A percentile compares a stretch with the other conserved stretches of the same genome.
phyloP scores from a whole-genome alignment of 495 filamentous ascomycete species.

The Glutinoglossum americanum region DNA sequence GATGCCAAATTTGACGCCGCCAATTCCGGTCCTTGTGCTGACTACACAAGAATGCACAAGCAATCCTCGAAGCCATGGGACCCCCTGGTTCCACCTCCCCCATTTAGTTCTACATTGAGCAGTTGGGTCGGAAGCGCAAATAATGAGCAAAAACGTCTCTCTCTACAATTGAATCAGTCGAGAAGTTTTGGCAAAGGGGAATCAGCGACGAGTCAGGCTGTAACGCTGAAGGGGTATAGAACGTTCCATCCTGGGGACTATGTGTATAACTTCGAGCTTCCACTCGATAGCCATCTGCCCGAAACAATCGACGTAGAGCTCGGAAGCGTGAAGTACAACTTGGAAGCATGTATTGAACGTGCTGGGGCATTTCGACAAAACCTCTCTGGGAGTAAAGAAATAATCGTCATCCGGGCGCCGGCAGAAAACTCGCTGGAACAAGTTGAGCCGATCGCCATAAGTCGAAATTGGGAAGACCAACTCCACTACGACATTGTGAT shows the following conservation, averaged over 20 bases:
- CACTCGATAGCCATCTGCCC: conserved; percentile 75
- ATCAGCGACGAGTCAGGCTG: conserved; percentile 29
- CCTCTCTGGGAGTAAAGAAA: conserved; percentile 63
- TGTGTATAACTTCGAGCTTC: conserved; percentile 85
- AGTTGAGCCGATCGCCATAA: conserved; percentile 92
- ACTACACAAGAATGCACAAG: conserved; percentile 31
- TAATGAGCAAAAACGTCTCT: conserved; percentile 41
- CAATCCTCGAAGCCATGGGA: conserved; percentile 10
- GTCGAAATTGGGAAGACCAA: conserved; percentile 92
- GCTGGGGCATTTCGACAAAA: conserved; percentile 86
- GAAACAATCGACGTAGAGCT: conserved; percentile 84
- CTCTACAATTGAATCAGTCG: conserved; percentile 58
- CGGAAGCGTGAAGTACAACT: conserved; percentile 69
- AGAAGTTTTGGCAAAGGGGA: conserved; percentile 78
- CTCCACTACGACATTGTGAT: conserved; percentile 98
- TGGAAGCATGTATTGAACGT: conserved; percentile 75
- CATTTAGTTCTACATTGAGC: conserved; percentile 16
- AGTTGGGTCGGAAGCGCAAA: conserved; percentile 17
- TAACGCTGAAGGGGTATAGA: conserved; percentile 73
- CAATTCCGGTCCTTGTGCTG: conserved; percentile 41
- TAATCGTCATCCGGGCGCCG: conserved; percentile 69
- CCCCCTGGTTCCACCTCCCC: not conserved
- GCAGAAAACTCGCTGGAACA: conserved; percentile 84
- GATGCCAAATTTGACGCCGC: conserved; percentile 44
- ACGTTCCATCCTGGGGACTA: conserved; percentile 80